Evolutionary conservation across 1,284 basidiomycete genomes (phyloP), one percentile per base, ranked within the genome.

Genomic region (Inonotus hispidus): DNA sequence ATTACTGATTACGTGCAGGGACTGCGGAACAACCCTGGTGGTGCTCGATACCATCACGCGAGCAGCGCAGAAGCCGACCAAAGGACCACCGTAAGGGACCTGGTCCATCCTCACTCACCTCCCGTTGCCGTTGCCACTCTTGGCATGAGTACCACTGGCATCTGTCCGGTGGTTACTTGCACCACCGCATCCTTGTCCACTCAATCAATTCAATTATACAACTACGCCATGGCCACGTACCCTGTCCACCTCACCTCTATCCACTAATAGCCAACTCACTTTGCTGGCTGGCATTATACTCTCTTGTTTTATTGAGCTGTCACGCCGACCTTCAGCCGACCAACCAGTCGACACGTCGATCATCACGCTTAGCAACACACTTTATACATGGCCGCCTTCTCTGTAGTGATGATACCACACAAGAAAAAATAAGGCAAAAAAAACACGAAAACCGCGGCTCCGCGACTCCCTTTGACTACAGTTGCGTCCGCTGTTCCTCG

Each of bases 11-110:
- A 27, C 21, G 55, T 39, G 19, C 35, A 27, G 53, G 45, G 25
- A 25, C 49, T 59, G 50, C 52, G 58, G 58, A 53, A 41, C 38
- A 32, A 32, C 49, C 58, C 39, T 38, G 23, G 23, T 39, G 50
- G 29, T 32, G 50, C 14, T 53, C 39, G 58, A 37, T 37, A 59
- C 58, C 50, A 59, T 53, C 58, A 53, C 19, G 27, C 23, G 47
- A 37, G 23, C 29, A 54, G 58, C 21, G 39, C 38, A 45, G 53
- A 16, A 32, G 35, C 16, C 32, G 38, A 14, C 37, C 8, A 11
- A 19, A 41, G 38, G 13, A 19, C 39, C 39, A 38, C 32, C 32
- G 32, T 32, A 4, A 32, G 8, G 3, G 32, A 32, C 32, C 32
- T 32, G n/a, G n/a, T n/a, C 32, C 32, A n/a, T n/a, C 13, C 21